These are phyloP conservation scores for Clarireedia monteithiana DNA, from an alignment of 2,329 filamentous ascomycete genomes.

Conservation along the genomic window DNA sequence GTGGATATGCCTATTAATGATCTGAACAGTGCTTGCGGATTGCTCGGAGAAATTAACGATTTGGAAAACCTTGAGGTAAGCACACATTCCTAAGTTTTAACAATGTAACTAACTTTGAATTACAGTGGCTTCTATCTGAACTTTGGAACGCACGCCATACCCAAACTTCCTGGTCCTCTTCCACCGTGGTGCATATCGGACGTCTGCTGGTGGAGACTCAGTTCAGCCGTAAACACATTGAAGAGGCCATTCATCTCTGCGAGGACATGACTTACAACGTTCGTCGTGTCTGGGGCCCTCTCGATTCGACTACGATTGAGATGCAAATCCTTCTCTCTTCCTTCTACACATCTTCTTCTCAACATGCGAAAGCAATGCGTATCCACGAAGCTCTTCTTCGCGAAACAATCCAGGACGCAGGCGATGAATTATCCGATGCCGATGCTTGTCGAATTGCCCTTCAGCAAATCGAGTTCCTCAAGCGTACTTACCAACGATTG, in stretches of 20 bases:
- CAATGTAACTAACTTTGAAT: background rate
- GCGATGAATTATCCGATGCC: conserved; percentile 16
- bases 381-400: conserved; percentile 20
- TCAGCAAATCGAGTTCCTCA: conserved; percentile 30
- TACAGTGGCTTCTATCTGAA: conserved; percentile 16
- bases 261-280: conserved; percentile 24
- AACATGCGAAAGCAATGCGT: conserved; percentile 15
- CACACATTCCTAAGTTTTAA: background rate
- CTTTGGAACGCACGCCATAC: conserved; percentile 16
- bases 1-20: conserved; percentile 37
- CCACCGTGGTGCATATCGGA: conserved; percentile 15
- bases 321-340: conserved; percentile 17
- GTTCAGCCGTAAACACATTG: conserved; percentile 13
- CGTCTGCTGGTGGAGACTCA: conserved; percentile 19
- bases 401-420: conserved; percentile 22
- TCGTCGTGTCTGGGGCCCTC: conserved; percentile 20
- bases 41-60: conserved; percentile 41
- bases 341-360: conserved; percentile 15
- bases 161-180: conserved; percentile 15
- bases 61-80: conserved; percentile 36
- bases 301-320: conserved; percentile 18
- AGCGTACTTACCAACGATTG: conserved; percentile 35
- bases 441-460: conserved; percentile 25
- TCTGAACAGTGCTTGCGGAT: conserved; percentile 36
- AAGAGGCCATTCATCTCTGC: conserved; percentile 15